Conservation (phyloP, 768 basidiomycete genomes). For the Lentinula raphanica region DNA sequence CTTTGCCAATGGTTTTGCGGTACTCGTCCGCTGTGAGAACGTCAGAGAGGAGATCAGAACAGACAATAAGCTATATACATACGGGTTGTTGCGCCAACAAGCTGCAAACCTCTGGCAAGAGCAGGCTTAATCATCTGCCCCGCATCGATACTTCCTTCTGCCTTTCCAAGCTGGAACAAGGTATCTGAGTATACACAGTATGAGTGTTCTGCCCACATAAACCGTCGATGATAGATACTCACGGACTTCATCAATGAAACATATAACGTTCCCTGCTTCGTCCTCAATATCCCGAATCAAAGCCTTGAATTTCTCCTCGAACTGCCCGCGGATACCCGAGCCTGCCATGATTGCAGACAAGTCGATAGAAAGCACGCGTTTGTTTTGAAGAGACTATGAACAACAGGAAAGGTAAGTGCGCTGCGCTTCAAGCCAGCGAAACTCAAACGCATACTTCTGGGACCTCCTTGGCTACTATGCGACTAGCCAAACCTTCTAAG, state of each 20-base stretch:
- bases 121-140: constrained; percentile 94
- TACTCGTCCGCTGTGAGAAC: constrained; percentile 71
- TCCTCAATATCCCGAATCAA: constrained; percentile 87
- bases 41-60: neutral
- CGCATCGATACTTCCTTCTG: constrained; percentile 88
- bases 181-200: constrained; percentile 44
- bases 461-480: constrained; percentile 85
- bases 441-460: constrained; percentile 61
- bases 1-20: constrained; percentile 86
- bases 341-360: constrained; percentile 82
- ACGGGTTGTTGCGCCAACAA: constrained; percentile 91
- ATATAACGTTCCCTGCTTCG: constrained; percentile 79
- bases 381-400: constrained; percentile 74
- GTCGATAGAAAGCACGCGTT: constrained; percentile 85
- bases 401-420: neutral
- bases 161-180: constrained; percentile 83
- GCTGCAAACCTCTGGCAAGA: constrained; percentile 78
- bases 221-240: constrained; percentile 26
- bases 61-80: constrained; percentile 21
- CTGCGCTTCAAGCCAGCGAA: neutral
- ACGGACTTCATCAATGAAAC: constrained; percentile 95
- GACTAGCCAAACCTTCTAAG: constrained; percentile 80
- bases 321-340: constrained; percentile 87
- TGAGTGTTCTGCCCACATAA: neutral
- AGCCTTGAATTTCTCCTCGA: constrained; percentile 91